phyloP scores from a whole-genome alignment of 2,329 filamentous ascomycete genomes.

The Nothophaeocryptopus gaeumannii region DNA sequence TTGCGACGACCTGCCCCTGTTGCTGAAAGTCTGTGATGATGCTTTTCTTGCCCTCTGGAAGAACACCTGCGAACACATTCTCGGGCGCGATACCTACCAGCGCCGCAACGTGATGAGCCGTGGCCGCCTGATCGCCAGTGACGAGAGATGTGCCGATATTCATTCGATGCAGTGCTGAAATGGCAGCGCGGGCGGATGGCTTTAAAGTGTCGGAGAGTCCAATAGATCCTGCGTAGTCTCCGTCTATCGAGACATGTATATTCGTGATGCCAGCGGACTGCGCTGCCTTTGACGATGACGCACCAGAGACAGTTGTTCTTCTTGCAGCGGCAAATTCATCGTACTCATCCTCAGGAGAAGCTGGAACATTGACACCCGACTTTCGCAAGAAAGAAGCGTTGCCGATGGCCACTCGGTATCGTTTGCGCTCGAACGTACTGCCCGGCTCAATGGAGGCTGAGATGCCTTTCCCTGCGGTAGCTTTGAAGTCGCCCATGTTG shows the following conservation, averaged over 20 bases:
- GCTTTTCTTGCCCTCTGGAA: constrained; percentile 83
- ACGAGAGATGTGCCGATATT: constrained; percentile 86
- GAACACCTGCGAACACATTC: constrained; percentile 81
- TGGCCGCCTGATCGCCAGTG: constrained; percentile 84
- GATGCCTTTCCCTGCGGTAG: constrained; percentile 79
- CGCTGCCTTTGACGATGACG: constrained; percentile 41
- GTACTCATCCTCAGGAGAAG: constrained; percentile 53
- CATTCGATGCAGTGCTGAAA: constrained; percentile 79
- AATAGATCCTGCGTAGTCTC: constrained; percentile 74
- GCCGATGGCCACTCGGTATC: constrained; percentile 78
- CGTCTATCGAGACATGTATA: constrained; percentile 87
- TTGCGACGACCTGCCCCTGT: constrained; percentile 75
- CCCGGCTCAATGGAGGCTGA: constrained; percentile 77
- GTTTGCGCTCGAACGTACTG: constrained; percentile 61
- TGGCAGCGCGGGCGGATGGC: constrained; percentile 73
- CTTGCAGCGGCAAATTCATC: constrained; percentile 32
- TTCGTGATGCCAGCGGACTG: constrained; percentile 71
- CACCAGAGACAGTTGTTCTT: constrained; percentile 23
- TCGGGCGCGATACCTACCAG: constrained; percentile 75
- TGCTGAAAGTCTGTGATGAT: constrained; percentile 77
- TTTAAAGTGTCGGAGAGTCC: constrained; percentile 90
- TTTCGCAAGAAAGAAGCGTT: constrained; percentile 75
- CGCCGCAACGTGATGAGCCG: constrained; percentile 77
- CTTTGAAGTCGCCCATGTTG: constrained; percentile 79
- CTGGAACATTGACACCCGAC: constrained; percentile 64